Base-by-base conservation (phyloP, 1,139 yeast species). In the Yamadazyma oceani region DNA sequence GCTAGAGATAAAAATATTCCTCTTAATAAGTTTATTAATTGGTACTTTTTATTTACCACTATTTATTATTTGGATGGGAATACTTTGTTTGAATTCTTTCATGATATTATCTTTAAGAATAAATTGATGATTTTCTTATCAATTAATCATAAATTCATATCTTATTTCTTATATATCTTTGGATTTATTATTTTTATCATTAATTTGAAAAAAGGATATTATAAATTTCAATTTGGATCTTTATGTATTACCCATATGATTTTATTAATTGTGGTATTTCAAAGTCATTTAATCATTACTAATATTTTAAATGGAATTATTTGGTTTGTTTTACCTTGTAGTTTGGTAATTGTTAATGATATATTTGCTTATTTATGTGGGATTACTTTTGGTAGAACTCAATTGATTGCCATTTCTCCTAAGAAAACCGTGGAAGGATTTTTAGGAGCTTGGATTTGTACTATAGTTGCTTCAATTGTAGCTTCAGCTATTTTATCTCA, bases 341-440 rank as follows among this genome's bases (percentile, higher is more conserved):
- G 95, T 3, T 72, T 92, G 53, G 99, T 92, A 35, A 87, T 92
- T 50, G 86, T 89, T 41, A 92, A 92, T 60, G 99, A 92, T 58
- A 89, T 90, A 39, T 90, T 89, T 72, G 98, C 99, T 25, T 92
- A 92, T 59, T 71, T 92, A 42, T 92, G 97, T 66, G 99, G 99
- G 35, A 92, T 92, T 50, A 87, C 97, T 1, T 89, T 92, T 66
- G 99, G 99, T 36, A 79, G 75, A 47, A 90, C 97, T 34, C 96
- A 87, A 57, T 78, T 92, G 54, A 88, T 94, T 54, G 90, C 86
- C 41, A 87, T 92, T 48, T 87, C 96, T 12, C 98, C 99, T 36
- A 92, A 92, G 63, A 92, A 92, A 66, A 92, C 99, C 1, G 90
- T 90, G 19, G 99, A 92, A 65, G 99, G 99, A 2, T 92, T 92